These are phyloP conservation scores for Candida sphagnicola DNA, from an alignment of 805 yeast genomes.

Conservation along the genomic window DNA sequence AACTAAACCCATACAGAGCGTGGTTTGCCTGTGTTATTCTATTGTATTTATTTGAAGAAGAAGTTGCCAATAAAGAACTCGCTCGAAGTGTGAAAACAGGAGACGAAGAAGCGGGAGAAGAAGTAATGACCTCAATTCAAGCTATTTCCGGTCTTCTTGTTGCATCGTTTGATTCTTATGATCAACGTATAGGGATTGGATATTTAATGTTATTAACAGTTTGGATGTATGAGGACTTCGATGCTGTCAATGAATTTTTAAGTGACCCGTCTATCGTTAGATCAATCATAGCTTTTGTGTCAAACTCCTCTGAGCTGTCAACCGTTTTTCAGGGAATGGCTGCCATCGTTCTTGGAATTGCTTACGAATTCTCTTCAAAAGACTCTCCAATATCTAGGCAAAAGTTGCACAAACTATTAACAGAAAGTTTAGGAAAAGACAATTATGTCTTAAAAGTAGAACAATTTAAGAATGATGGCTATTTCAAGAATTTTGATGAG, in stretches of 20 bases:
- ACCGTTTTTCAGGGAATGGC: constrained; percentile 69
- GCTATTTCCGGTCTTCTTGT: constrained; percentile 73
- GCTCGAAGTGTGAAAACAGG: constrained; percentile 55
- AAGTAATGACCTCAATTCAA: constrained; percentile 64
- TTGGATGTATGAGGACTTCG: constrained; percentile 76
- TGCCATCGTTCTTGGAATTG: constrained; percentile 65
- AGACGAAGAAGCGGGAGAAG: constrained; percentile 59
- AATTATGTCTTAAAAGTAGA: constrained; percentile 70
- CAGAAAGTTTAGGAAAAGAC: constrained; percentile 73
- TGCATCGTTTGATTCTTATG: constrained; percentile 55
- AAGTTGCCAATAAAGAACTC: constrained; percentile 44
- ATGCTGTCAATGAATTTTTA: constrained; percentile 72
- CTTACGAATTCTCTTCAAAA: constrained; percentile 69
- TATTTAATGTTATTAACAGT: constrained; percentile 68
- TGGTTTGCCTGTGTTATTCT: constrained; percentile 80
- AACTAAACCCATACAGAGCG: constrained; percentile 77
- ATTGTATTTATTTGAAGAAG: constrained; percentile 53
- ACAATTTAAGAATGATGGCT: constrained; percentile 60
- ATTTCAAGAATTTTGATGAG: constrained; percentile 55
- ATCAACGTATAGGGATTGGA: constrained; percentile 74
- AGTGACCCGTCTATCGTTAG: constrained; percentile 63
- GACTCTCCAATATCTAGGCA: constrained; percentile 61
- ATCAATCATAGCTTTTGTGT: constrained; percentile 62
- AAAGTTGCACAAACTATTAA: constrained; percentile 58
- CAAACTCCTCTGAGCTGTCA: constrained; percentile 45